Percentiles rank a stretch among this genome's conserved stretches.
These are phyloP conservation scores for Magnaporthiopsis rhizophila DNA, from an alignment of 2,329 filamentous ascomycete genomes.

Conservation along the genomic window DNA sequence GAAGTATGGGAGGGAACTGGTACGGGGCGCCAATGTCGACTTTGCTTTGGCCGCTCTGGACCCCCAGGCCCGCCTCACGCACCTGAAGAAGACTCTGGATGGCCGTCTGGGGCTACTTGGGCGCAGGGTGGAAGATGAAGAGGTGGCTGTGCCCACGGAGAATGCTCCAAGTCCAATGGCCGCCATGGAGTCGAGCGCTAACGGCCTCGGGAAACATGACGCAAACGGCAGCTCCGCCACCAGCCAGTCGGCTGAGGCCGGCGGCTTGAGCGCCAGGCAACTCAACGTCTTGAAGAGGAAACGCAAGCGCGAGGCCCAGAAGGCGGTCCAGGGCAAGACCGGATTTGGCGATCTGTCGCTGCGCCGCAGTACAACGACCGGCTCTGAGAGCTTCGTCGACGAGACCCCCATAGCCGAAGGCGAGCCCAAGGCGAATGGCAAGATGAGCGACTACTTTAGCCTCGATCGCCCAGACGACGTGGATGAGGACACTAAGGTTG, in stretches of 20 bases:
- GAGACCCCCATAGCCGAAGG: slow-evolving; percentile 46
- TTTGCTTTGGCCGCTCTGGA: slow-evolving; percentile 76
- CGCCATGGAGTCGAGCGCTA: slow-evolving; percentile 29
- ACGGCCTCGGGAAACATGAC: slow-evolving; percentile 7
- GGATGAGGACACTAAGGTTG: slow-evolving; percentile 86
- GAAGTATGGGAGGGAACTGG: slow-evolving; percentile 72
- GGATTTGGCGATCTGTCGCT: slow-evolving; percentile 80
- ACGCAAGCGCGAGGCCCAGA: slow-evolving; percentile 80
- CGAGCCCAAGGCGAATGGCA: slow-evolving; percentile 53
- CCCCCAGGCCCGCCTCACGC: slow-evolving; percentile 68
- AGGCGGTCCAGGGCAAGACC: slow-evolving; percentile 77
- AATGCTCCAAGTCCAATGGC: slow-evolving; percentile 37
- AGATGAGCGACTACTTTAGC: slow-evolving; percentile 78
- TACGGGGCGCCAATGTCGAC: slow-evolving; percentile 81
- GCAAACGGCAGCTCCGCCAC: slow-evolving; percentile 23
- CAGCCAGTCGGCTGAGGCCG: slow-evolving; percentile 46
- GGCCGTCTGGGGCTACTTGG: slow-evolving; percentile 78
- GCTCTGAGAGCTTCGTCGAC: slow-evolving; percentile 54
- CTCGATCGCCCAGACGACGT: slow-evolving; percentile 69
- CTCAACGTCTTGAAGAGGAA: slow-evolving; percentile 93
- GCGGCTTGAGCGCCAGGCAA: slow-evolving; percentile 80
- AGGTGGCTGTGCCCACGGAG: slow-evolving; percentile 60
- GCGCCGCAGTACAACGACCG: slow-evolving; percentile 51
- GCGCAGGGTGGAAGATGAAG: slow-evolving; percentile 76
- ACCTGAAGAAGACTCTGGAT: slow-evolving; percentile 82